Evolutionary conservation across 306 rosid species (phyloP), one percentile per base, ranked within the genome.

Genomic region (Senna tora): DNA sequence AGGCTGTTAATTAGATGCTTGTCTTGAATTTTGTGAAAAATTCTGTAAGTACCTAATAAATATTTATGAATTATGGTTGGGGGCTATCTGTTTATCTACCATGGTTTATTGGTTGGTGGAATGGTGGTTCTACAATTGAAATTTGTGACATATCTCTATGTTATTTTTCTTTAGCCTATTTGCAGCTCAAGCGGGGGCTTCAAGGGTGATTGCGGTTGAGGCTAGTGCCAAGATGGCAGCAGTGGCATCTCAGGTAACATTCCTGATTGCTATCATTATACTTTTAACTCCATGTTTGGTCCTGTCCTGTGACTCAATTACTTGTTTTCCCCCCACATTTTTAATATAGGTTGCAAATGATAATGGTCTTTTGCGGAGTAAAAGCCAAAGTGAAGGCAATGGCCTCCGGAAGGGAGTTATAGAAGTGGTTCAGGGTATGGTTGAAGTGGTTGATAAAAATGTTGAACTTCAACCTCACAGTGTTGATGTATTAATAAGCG

Each of bases 151-250:
- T 67, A 16, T 3, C 45, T 67, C 21, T 2, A 19, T 77, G 21
- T 56, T 58, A 12, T 36, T 65, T 65, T 57, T 49, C 42, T 72
- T 70, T 67, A 94, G 97, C 82, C 85, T 94, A 52, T 91, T 91
- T 86, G 84, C 99, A 22, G 97, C 96, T 52, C 86, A 67, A 80
- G 96, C 96, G 0, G 91, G 92, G 65, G 97, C 99, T 68, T 91
- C 90, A 1, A 85, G 85, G 84, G 97, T 94, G 67, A 84, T 94
- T 82, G 95, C 97, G 28, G 83, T 94, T 77, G 99, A 94, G 85
- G 97, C 97, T 34, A 89, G 97, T 76, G 81, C 87, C 72, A 94
- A 89, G 88, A 94, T 94, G 99, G 96, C 96, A 39, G 82, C 93
- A 13, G 96, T 94, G 72, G 97, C 96, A 7, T 82, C 95, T 71